phyloP scores from a whole-genome alignment of 441 rosid species.

The Populus hybrid region DNA sequence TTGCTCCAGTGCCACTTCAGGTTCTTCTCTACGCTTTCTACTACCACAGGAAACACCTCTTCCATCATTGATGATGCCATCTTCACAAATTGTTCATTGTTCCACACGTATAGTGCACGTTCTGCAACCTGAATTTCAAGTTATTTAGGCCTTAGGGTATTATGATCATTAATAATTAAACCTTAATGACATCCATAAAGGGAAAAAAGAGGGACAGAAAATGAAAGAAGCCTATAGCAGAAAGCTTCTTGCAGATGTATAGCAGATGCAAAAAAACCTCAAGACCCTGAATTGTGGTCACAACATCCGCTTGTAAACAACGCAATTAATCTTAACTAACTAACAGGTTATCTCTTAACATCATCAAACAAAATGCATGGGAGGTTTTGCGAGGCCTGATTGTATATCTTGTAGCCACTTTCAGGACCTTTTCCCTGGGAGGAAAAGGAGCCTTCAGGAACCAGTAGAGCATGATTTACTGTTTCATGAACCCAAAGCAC shows the following conservation, averaged over 20 bases:
- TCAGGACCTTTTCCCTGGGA: neutral
- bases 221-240: neutral
- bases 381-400: neutral
- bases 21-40: conserved; percentile 60
- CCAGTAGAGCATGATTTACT: neutral
- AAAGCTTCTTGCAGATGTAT: neutral
- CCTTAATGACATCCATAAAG: neutral
- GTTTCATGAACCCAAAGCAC: neutral
- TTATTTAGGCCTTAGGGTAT: neutral
- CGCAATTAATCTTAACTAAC: neutral
- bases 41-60: conserved; percentile 50
- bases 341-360: neutral
- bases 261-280: neutral
- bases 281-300: neutral
- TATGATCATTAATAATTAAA: neutral
- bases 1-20: conserved; percentile 57
- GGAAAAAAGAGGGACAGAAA: neutral
- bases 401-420: neutral
- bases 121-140: conserved; percentile 43
- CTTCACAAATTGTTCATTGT: conserved; percentile 57
- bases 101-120: conserved; percentile 56
- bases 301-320: neutral
- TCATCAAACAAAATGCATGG: neutral
- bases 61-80: conserved; percentile 44
- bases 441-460: neutral